phyloP scores from a whole-genome alignment of 1,139 yeast genomes.

The Blastobotrys apis region DNA sequence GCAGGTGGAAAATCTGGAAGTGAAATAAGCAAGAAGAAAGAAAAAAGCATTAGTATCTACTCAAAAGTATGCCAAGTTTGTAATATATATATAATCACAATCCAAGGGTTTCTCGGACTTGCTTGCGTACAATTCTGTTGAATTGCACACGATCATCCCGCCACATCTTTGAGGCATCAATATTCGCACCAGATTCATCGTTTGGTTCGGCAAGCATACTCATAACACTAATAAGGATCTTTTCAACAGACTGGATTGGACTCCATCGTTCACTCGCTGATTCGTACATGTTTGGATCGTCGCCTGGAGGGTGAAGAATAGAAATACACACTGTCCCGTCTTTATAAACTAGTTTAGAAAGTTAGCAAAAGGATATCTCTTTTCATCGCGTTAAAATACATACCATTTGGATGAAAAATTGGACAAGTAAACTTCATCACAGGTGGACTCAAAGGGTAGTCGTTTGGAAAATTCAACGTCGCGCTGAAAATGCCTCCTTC shows the following conservation, averaged over 20 bases:
- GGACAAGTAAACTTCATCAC: conserved; percentile 77
- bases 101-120: conserved; percentile 66
- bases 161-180: conserved; percentile 91
- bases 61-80: neutral
- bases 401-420: conserved; percentile 78
- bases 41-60: neutral
- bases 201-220: conserved; percentile 98
- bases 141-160: conserved; percentile 73
- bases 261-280: conserved; percentile 96
- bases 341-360: conserved; percentile 50
- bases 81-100: conserved; percentile 48
- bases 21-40: neutral
- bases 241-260: conserved; percentile 95
- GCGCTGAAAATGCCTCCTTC: conserved; percentile 95
- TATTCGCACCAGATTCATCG: conserved; percentile 93
- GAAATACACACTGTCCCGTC: conserved; percentile 97
- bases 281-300: conserved; percentile 94
- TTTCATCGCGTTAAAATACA: too few species aligned
- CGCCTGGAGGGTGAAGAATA: conserved; percentile 92
- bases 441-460: conserved; percentile 93
- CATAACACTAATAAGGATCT: conserved; percentile 84
- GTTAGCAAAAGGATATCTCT: neutral
- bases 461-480: conserved; percentile 71
- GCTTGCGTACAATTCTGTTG: conserved; percentile 57
- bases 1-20: conserved; percentile 8